phyloP scores from a whole-genome alignment of 2,329 filamentous ascomycete species.

The Colletotrichum sansevieriae region DNA sequence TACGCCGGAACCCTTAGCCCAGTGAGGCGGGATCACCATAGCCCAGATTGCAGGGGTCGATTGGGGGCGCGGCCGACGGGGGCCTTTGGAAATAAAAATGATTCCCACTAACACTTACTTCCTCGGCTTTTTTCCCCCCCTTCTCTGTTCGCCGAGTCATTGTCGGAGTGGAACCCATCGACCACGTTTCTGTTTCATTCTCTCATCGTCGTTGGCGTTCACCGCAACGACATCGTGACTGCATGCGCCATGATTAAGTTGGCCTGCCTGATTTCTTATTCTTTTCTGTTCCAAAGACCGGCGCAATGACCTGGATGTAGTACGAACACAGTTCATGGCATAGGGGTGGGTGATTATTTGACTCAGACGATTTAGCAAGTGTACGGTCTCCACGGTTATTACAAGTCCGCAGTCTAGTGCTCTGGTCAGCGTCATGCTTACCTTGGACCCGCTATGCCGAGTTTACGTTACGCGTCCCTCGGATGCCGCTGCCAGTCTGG shows the following conservation, averaged over 20 bases:
- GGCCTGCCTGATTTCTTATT: too few species aligned
- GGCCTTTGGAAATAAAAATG: constrained; percentile 5
- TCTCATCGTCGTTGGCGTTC: constrained; percentile 1
- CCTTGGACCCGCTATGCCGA: constrained; percentile 14
- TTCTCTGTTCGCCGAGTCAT: background rate
- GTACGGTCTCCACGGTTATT: too few species aligned
- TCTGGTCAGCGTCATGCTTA: too few species aligned
- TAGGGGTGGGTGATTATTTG: too few species aligned
- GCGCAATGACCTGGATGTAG: background rate
- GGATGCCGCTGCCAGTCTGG: constrained; percentile 10
- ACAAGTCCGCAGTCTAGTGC: background rate
- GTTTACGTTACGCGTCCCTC: constrained; percentile 30
- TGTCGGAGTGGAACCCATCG: background rate
- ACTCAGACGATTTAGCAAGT: too few species aligned
- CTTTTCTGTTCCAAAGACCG: background rate
- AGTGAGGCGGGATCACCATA: constrained; percentile 20
- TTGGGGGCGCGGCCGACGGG: background rate
- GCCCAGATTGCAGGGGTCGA: background rate
- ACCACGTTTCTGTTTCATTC: background rate
- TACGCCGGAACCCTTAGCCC: constrained; percentile 27
- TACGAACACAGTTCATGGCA: constrained; percentile 1
- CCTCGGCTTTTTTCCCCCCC: background rate
- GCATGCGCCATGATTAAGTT: too few species aligned
- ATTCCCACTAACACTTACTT: background rate
- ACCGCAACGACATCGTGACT: background rate